Conservation (phyloP, 768 basidiomycete species). For the Pleurotus citrinopileatus region DNA sequence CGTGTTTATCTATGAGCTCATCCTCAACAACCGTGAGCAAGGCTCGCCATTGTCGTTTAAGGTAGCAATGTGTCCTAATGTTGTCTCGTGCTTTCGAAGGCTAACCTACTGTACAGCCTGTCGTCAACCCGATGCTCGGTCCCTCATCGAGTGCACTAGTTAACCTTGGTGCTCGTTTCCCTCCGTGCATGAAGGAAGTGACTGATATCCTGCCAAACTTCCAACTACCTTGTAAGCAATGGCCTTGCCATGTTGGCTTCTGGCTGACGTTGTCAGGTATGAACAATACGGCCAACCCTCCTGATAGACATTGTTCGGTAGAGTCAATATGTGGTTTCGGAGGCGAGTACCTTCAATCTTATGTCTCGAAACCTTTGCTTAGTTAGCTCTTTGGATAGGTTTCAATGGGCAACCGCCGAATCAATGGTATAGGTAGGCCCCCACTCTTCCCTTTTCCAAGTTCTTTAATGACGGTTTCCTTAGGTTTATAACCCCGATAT, state of each 20-base stretch:
- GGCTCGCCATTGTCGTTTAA: constrained; percentile 87
- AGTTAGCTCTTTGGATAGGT: constrained; percentile 22
- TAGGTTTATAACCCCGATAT: constrained; percentile 86
- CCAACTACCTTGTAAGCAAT: constrained; percentile 52
- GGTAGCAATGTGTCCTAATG: constrained; percentile 31
- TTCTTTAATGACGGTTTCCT: not conserved
- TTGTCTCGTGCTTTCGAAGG: not conserved
- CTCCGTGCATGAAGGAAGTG: constrained; percentile 86
- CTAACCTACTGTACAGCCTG: constrained; percentile 44
- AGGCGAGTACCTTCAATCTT: too few relatives aligned
- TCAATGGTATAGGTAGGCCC: constrained; percentile 44
- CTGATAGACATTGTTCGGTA: constrained; percentile 65
- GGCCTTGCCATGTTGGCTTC: not conserved
- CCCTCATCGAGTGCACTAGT: constrained; percentile 84
- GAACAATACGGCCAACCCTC: constrained; percentile 83
- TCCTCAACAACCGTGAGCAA: constrained; percentile 70
- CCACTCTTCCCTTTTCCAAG: not conserved
- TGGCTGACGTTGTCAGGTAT: constrained; percentile 43
- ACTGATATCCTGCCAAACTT: constrained; percentile 50
- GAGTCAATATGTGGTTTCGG: constrained; percentile 90
- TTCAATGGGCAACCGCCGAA: constrained; percentile 40
- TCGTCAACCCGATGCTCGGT: constrained; percentile 88
- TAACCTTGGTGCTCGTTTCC: constrained; percentile 87
- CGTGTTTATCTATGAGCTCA: constrained; percentile 83
- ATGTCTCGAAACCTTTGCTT: too few relatives aligned